Base-by-base conservation (phyloP, 371 early-diverging fungal genomes). In the Entomophthora muscae region DNA sequence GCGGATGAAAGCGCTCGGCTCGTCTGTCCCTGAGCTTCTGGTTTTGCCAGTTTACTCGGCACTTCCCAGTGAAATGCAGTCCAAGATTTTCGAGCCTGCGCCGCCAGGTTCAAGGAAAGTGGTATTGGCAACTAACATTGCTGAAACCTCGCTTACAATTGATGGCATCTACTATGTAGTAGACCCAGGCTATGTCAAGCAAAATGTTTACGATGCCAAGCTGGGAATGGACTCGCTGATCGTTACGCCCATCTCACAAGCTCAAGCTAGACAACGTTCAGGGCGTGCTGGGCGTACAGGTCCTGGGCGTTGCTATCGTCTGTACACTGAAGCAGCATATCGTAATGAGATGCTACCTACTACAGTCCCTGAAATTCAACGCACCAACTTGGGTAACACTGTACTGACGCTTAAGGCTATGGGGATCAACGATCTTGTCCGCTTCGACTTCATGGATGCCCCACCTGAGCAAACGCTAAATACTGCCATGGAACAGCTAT, bases 131-230 rank as follows among this genome's bases (percentile, higher is more conserved):
- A 99, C 99, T 22, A 99, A 99, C 71, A 97, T 98, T 71, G 96
- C 98, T 26, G 99, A 99, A 72, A 98, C 99, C 0, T 94, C 94
- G n/a, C 87, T 99, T 61, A 99, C 99, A 0, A 97, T 99, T 67
- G 96, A 98, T 66, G 95, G 97, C 42, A 90, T 99, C 62, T 92
- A 86, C 66, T 99, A 97, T 69, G 98, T 98, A 17, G 83, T 99
- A 17, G 99, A 99, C 70, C 91, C 92, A 51, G 99, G 99, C 3
- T 92, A 97, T 71, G 93, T 91, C 62, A 99, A 99, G 74, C 93
- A 91, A 68, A 98, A 88, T 71, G 87, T 87, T n/a, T 92, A 89
- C 75, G 92, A 93, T 69, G 83, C 96, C 51, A 93, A 90, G 66
- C 76, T 91, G 2, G 93, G 96, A 62, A 90, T 97, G 85, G 97